Evolutionary conservation across 1,284 basidiomycete genomes (phyloP).

Genomic region (Boletellus deceptivus): DNA sequence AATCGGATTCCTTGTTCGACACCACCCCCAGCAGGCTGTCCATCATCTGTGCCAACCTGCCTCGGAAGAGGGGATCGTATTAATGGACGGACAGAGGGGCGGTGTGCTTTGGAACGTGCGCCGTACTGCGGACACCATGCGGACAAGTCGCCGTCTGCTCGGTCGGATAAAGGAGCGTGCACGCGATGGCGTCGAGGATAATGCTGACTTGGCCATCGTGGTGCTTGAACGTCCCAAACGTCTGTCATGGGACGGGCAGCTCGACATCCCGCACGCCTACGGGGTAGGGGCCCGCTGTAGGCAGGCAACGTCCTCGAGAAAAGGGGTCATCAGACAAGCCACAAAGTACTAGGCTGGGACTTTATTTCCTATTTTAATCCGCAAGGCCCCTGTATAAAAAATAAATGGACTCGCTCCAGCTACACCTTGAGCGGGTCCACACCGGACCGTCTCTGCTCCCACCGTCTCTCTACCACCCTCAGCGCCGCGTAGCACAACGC

Average conservation of each 20-base stretch:
- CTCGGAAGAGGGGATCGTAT: background rate
- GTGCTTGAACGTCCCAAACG: constrained; percentile 27
- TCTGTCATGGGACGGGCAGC: constrained; percentile 23
- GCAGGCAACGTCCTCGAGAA: constrained; percentile 28
- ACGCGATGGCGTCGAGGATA: constrained; percentile 37
- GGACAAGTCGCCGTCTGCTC: constrained; percentile 10
- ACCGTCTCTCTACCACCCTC: constrained; percentile 39
- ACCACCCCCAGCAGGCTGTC: constrained; percentile 40
- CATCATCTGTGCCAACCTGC: constrained; percentile 34
- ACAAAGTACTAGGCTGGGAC: background rate
- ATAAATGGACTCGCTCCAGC: too few relatives aligned
- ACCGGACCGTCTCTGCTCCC: constrained; percentile 9
- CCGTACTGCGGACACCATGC: constrained; percentile 32
- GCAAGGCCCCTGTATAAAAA: too few relatives aligned
- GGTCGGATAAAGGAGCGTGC: constrained; percentile 42
- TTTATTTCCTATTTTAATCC: background rate
- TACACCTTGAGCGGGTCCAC: constrained; percentile 5
- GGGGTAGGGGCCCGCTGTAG: constrained; percentile 30
- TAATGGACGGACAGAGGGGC: too few relatives aligned
- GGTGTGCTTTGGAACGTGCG: too few relatives aligned
- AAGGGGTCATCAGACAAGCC: constrained; percentile 5
- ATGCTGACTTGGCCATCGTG: constrained; percentile 25
- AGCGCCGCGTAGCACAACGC: constrained; percentile 39
- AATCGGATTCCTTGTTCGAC: constrained; percentile 21
- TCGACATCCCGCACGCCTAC: constrained; percentile 36